Evolutionary conservation across 345 rosid genomes (phyloP).

Genomic region (Brassica incana): DNA sequence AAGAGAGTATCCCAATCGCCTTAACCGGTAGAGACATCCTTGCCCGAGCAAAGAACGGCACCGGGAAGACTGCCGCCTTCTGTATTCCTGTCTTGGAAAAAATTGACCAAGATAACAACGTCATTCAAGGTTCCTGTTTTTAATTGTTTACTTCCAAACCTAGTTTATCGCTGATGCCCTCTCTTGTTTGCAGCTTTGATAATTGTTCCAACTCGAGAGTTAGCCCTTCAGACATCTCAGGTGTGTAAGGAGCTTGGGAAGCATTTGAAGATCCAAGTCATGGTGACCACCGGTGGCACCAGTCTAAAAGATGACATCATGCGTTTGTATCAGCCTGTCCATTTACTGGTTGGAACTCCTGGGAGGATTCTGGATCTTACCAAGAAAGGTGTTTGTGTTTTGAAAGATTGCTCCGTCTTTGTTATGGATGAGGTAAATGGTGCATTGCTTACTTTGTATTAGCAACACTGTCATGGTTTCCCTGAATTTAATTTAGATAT

Average conservation of each 20-base stretch:
- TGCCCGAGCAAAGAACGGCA: slow-evolving; percentile 96
- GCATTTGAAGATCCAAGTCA: slow-evolving; percentile 84
- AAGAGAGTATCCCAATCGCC: slow-evolving; percentile 96
- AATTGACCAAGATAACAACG: slow-evolving; percentile 85
- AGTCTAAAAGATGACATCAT: slow-evolving; percentile 92
- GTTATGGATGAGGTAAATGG: slow-evolving; percentile 83
- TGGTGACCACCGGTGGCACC: slow-evolving; percentile 96
- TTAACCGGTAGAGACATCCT: slow-evolving; percentile 94
- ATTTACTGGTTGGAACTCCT: slow-evolving; percentile 89
- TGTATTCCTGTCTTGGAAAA: slow-evolving; percentile 93
- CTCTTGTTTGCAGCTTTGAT: slow-evolving; percentile 63
- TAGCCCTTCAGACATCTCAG: slow-evolving; percentile 94
- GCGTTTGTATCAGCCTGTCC: slow-evolving; percentile 94
- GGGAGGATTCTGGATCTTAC: slow-evolving; percentile 90
- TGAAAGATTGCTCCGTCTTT: slow-evolving; percentile 86
- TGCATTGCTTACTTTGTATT: no score
- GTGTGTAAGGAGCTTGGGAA: slow-evolving; percentile 94
- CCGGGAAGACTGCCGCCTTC: slow-evolving; percentile 94
- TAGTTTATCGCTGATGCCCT: neutral
- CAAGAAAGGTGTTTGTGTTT: slow-evolving; percentile 83
- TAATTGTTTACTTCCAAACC: neutral
- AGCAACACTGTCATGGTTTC: neutral
- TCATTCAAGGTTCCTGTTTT: slow-evolving; percentile 60
- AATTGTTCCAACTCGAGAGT: slow-evolving; percentile 87
- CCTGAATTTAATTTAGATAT: slow-evolving; percentile 27